Conservation (phyloP, 192 early-diverging fungal genomes). For the Funneliformis geosporum region DNA sequence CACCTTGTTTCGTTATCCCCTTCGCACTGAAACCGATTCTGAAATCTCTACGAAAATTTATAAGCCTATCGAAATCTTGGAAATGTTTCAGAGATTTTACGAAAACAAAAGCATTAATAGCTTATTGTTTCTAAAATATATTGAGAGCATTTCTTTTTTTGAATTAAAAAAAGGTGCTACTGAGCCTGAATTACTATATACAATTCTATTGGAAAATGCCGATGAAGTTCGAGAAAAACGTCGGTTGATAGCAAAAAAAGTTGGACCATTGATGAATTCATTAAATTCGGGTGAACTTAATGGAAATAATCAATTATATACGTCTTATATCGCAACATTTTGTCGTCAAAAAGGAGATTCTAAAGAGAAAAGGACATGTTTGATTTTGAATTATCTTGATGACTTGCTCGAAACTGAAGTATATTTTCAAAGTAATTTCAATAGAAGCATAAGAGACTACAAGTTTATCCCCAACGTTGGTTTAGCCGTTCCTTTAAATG, state of each 20-base stretch:
- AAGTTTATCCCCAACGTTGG: neutral
- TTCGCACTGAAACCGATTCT: constrained; percentile 37
- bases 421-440: neutral
- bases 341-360: neutral
- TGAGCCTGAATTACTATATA: neutral
- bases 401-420: neutral
- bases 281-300: neutral
- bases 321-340: neutral
- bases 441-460: neutral
- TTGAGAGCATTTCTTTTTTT: neutral
- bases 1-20: constrained; percentile 44
- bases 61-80: constrained; percentile 24
- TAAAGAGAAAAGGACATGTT: neutral
- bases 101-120: constrained; percentile 35
- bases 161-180: neutral
- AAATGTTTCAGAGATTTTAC: constrained; percentile 37
- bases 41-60: constrained; percentile 34
- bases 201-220: neutral
- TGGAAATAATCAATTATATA: neutral
- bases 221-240: neutral
- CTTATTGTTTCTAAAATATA: constrained; percentile 35
- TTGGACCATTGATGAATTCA: neutral
- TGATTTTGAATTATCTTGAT: neutral
- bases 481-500: neutral
- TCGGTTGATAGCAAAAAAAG: neutral